Base-by-base conservation (phyloP, 2,329 filamentous ascomycete genomes). In the Didymella keratinophila region DNA sequence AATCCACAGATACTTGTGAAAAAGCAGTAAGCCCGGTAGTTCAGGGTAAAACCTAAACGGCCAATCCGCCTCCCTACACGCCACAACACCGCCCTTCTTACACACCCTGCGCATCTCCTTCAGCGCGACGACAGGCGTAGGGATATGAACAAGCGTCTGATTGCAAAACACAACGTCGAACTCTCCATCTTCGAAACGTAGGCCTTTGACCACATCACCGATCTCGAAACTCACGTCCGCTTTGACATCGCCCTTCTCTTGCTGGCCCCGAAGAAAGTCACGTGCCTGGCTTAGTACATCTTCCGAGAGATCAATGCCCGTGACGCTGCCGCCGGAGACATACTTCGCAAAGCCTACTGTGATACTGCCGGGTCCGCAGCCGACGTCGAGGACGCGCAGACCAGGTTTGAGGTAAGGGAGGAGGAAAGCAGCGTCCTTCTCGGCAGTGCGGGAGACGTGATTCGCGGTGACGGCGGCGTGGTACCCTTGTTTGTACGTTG, bases 401-500 rank as follows among this genome's bases (percentile, higher is more conserved):
- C 37, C 37, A 16, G 37, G 20, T 5, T 41, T 41, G 10, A 41
- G 37, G 20, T 41, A 23, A 41, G 37, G 20, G 8, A 41, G 20
- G n/a, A 41, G 11, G 23, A 48, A 36, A 20, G 28, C 28, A 3
- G 27, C 18, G 28, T 46, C 44, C 14, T 34, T 46, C 44, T 46
- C 32, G 4, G 21, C 45, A 2, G 44, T 48, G 21, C 45, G 45
- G 7, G 30, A 32, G 16, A 37, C 10, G 14, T 48, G 32, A 8
- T 48, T 36, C 4, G 30, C 30, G 4, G 45, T 37, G 12, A 48
- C 21, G 21, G 45, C 14, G 32, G 30, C 6, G 10, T 48, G 23
- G 23, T 49, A 28, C 21, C 46, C 46, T 28, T 49, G 46, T 36
- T 49, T 49, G 21, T 39, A 49, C 1, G 32, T 49, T 11, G 46